These are phyloP conservation scores for Medakamo hakoo DNA, from an alignment of 139 green algal species.

Conservation along the genomic window DNA sequence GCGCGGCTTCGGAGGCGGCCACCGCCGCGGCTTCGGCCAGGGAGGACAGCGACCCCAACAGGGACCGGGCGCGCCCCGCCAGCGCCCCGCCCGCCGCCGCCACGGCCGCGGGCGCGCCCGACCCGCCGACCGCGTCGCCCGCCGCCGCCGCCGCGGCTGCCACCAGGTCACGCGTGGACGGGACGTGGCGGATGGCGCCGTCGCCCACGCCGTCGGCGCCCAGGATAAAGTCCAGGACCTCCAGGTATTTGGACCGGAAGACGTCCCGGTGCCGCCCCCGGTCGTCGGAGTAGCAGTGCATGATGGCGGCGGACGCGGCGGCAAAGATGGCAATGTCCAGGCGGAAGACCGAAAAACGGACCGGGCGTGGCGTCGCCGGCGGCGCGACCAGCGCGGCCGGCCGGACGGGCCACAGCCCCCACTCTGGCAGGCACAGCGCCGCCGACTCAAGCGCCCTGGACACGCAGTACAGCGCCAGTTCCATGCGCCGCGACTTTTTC, in stretches of 20 bases:
- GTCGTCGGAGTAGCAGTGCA: conserved; percentile 68
- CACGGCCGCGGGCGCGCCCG: neutral
- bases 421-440: conserved; percentile 28
- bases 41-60: neutral
- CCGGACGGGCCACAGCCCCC: conserved; percentile 14
- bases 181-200: conserved; percentile 42
- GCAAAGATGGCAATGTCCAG: conserved; percentile 71
- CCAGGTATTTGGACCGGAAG: conserved; percentile 84
- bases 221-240: conserved; percentile 84
- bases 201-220: conserved; percentile 47
- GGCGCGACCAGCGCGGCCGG: conserved; percentile 5
- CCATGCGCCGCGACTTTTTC: conserved; percentile 86
- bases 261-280: conserved; percentile 54
- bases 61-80: neutral
- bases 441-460: conserved; percentile 52
- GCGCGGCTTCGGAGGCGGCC: no score
- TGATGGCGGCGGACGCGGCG: conserved; percentile 56
- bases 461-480: conserved; percentile 81
- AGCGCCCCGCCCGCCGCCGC: neutral
- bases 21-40: no score
- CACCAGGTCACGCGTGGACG: conserved; percentile 41
- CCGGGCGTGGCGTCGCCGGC: no score
- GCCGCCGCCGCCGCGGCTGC: neutral
- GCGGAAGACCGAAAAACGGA: no score
- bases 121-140: neutral